Percentiles rank a stretch among this genome's conserved stretches.
Conservation (phyloP, 73 alveolate species). For the Symbiodinium pilosum region DNA sequence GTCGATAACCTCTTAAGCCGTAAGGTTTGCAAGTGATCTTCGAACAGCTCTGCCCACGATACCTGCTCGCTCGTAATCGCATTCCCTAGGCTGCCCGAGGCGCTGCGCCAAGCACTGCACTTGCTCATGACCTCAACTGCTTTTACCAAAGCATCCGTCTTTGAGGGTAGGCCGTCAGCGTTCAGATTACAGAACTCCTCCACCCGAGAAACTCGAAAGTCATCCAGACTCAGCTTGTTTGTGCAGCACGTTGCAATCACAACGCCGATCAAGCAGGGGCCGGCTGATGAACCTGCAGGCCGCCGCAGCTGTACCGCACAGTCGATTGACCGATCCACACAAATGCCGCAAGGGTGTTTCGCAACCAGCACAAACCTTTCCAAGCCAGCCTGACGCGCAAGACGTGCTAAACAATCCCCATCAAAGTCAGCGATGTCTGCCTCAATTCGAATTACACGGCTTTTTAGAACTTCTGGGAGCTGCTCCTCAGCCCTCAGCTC, state of each 20-base stretch:
- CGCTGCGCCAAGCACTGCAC: constrained; percentile 77
- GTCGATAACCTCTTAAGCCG: not conserved
- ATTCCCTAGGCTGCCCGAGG: constrained; percentile 25
- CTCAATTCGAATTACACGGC: constrained; percentile 33
- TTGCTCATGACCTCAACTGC: constrained; percentile 72
- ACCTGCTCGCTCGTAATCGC: constrained; percentile 46
- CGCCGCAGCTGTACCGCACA: constrained; percentile 38
- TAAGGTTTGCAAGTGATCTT: constrained; percentile 10
- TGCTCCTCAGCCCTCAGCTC: constrained; percentile 81
- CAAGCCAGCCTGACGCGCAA: not conserved
- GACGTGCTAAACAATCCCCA: not conserved
- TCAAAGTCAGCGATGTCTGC: constrained; percentile 76
- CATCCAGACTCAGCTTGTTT: constrained; percentile 86
- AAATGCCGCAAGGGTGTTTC: constrained; percentile 87
- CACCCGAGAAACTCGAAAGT: constrained; percentile 50
- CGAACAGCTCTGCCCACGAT: constrained; percentile 58
- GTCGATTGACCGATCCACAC: constrained; percentile 70
- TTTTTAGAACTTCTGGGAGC: not conserved
- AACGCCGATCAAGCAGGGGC: not conserved
- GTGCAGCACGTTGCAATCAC: constrained; percentile 62
- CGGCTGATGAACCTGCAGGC: not conserved
- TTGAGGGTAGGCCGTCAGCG: not conserved
- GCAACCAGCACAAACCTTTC: constrained; percentile 40
- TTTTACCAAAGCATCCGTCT: not conserved
- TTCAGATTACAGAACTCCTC: constrained; percentile 49